Percentiles rank a stretch among this genome's conserved stretches.
Evolutionary conservation across 2,329 filamentous ascomycete genomes (phyloP).

Genomic region (Apiospora marii): DNA sequence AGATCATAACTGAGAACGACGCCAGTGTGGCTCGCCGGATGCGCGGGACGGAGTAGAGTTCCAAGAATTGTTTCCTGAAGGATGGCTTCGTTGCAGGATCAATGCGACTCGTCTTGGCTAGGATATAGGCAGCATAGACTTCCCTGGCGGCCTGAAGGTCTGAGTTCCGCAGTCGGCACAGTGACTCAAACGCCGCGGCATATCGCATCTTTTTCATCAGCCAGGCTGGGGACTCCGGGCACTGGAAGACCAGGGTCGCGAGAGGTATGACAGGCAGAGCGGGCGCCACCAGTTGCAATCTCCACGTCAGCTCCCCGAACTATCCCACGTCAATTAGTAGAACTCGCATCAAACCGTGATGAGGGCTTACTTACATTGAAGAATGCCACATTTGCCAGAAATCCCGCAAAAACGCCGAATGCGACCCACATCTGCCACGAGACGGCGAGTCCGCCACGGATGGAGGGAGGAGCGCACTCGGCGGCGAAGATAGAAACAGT

Average conservation of each 20-base stretch:
- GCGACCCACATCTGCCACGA: constrained; percentile 63
- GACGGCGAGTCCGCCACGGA: constrained; percentile 62
- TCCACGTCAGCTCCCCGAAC: constrained; percentile 65
- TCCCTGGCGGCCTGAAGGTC: constrained; percentile 68
- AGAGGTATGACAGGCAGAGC: constrained; percentile 71
- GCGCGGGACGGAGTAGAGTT: constrained; percentile 66
- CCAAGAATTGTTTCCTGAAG: constrained; percentile 34
- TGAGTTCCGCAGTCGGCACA: constrained; percentile 64
- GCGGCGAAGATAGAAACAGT: constrained; percentile 63
- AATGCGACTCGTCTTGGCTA: constrained; percentile 31
- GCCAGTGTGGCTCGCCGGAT: constrained; percentile 70
- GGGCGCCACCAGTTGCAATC: constrained; percentile 69
- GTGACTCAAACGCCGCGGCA: constrained; percentile 61
- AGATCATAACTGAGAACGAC: constrained; percentile 73
- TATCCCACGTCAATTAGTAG: neutral
- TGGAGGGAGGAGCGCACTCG: constrained; percentile 59
- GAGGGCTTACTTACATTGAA: constrained; percentile 49
- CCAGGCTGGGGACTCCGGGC: constrained; percentile 69
- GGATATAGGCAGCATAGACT: constrained; percentile 63
- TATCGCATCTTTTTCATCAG: constrained; percentile 67
- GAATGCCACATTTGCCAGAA: constrained; percentile 70
- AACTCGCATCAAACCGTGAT: neutral
- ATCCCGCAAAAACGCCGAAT: constrained; percentile 73
- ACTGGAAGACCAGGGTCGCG: constrained; percentile 63
- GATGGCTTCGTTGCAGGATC: neutral